These are phyloP conservation scores for Crithidia thermophila DNA, from an alignment of 208 protist species.

Conservation along the genomic window DNA sequence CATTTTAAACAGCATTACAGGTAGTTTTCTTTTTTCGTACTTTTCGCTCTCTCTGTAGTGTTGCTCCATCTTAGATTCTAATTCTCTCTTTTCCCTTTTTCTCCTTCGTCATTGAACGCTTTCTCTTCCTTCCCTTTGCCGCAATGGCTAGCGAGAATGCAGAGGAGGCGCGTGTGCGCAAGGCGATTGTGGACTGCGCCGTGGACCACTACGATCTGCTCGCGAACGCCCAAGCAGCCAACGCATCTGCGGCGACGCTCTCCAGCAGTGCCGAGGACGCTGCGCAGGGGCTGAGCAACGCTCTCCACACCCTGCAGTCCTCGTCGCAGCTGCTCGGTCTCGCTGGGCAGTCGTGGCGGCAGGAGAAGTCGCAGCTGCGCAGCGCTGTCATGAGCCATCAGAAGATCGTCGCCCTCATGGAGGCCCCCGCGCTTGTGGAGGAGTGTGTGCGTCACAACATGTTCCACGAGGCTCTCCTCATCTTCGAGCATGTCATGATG, in stretches of 20 bases:
- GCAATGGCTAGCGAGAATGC: slow-evolving; percentile 10
- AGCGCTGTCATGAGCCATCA: slow-evolving; percentile 59
- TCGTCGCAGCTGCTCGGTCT: slow-evolving; percentile 47
- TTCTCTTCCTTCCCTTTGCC: not conserved
- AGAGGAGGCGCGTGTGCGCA: slow-evolving; percentile 53
- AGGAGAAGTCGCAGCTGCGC: slow-evolving; percentile 51
- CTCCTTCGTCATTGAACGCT: too few relatives aligned
- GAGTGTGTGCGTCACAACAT: slow-evolving; percentile 75
- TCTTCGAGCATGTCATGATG: slow-evolving; percentile 70
- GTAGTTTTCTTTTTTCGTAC: too few relatives aligned
- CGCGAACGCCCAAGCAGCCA: slow-evolving; percentile 54
- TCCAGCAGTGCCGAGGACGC: slow-evolving; percentile 41
- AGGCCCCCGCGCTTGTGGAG: slow-evolving; percentile 62
- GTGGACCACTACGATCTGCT: slow-evolving; percentile 75
- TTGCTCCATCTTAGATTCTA: too few relatives aligned
- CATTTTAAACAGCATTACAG: too few relatives aligned
- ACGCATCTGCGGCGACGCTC: slow-evolving; percentile 38
- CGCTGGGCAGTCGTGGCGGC: slow-evolving; percentile 64
- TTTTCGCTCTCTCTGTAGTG: too few relatives aligned
- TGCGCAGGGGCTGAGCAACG: slow-evolving; percentile 44
- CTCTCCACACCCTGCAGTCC: slow-evolving; percentile 54
- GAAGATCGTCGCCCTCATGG: slow-evolving; percentile 71
- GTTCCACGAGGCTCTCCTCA: slow-evolving; percentile 79
- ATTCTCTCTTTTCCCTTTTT: slow-evolving; percentile 23
- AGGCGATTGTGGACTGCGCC: slow-evolving; percentile 63